Evolutionary conservation across 768 basidiomycete genomes (phyloP), one percentile per base, ranked within the genome.

Genomic region (Collybiopsis confluens): DNA sequence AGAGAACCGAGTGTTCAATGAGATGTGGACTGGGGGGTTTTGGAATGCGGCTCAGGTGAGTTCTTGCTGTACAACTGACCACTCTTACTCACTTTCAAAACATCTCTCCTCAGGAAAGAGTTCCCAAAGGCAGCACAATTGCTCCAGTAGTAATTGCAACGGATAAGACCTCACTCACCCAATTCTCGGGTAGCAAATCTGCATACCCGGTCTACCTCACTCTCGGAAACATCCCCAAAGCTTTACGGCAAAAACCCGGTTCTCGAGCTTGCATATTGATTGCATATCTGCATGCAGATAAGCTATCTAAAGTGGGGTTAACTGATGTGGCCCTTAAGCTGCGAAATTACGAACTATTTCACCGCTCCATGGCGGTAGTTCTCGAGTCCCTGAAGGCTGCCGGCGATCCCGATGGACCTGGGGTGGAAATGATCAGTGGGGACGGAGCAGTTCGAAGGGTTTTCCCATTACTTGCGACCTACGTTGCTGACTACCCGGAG

Each of bases 161-260:
- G n/a, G n/a, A n/a, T n/a, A n/a, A n/a, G n/a, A n/a, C n/a, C n/a
- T n/a, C n/a, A n/a, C n/a, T n/a, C n/a, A n/a, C n/a, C n/a, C n/a
- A n/a, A n/a, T n/a, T n/a, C 50, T 36, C 58, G 0, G 61, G 67
- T 2, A 63, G 69, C 50, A 66, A 70, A 50, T 37, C 51, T 36
- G 64, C 66, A 3, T 70, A 64, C 55, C 70, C 72, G 1, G 64
- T 71, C 3, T 73, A 73, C 48, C 50, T 72, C 0, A 64, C 69
- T 0, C 59, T 71, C 36, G 70, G 65, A 0, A 71, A 72, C 38
- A 61, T 71, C 10, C 26, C 52, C 6, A 69, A 67, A 36, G 18
- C 21, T 40, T 21, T 16, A 4, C 5, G 59, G 56, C 21, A 54
- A 56, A 4, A 58, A n/a, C n/a, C n/a, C n/a, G n/a, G n/a, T n/a